Evolutionary conservation across 345 rosid species (phyloP), one percentile per base, ranked within the genome.

Genomic region (Bruguiera sexangula): DNA sequence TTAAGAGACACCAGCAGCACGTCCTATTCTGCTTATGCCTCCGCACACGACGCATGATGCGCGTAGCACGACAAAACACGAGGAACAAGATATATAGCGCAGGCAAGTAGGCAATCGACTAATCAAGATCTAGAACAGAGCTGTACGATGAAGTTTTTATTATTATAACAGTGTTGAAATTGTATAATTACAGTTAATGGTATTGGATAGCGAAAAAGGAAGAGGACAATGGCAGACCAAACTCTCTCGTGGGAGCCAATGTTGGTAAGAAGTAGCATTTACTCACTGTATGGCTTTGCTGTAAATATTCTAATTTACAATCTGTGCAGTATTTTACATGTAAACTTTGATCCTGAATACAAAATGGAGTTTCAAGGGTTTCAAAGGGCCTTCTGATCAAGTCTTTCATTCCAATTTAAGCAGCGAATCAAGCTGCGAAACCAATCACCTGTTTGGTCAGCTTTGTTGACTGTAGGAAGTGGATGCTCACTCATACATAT

Each of bases 401-500:
- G 83, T 63, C 99, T 89, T 70, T 95, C 99, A 34, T 95, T 95
- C 99, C 96, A 95, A 82, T 95, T 95, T 60, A 95, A 82, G 85
- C 99, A 95, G 50, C 96, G 91, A 76, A 95, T 83, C 82, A 95
- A 78, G 89, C 97, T 92, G 73, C 77, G 90, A 79, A 92, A 92
- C 99, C 97, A 95, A 69, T 95, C 97, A 36, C 97, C 96, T 1
- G 97, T 95, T 80, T 95, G 97, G 74, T 92, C 97, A 19, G 81
- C 80, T 79, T 95, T 95, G 86, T 92, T 95, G 78, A 95, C 96
- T 0, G 97, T 95, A 16, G 97, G 96, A 67, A 95, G 89, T 0
- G 99, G 99, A 73, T 92, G 97, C 84, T 92, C 75, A 86, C 99
- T 95, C 99, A 95, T 95, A 34, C 62, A 84, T 79, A 95, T 90